phyloP scores from a whole-genome alignment of 108 stramenopile genomes.

The Cyclotella sp. region DNA sequence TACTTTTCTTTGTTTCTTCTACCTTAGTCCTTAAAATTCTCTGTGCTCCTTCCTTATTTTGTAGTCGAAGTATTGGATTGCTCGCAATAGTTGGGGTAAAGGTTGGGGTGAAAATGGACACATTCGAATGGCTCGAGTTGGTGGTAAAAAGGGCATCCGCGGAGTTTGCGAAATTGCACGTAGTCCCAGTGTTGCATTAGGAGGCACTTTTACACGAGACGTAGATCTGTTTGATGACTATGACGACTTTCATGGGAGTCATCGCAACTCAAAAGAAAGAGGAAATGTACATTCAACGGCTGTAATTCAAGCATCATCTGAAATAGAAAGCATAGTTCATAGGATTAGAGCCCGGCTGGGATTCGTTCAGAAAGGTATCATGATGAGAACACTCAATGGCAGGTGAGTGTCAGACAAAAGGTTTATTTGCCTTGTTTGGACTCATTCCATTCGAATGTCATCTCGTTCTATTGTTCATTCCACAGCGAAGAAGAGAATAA shows the following conservation, averaged over 20 bases:
- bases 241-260: neutral
- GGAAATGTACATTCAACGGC: neutral
- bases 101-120: slow-evolving; percentile 84
- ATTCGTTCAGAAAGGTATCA: slow-evolving; percentile 38
- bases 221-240: slow-evolving; percentile 18
- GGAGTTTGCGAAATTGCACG: slow-evolving; percentile 81
- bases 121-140: slow-evolving; percentile 61
- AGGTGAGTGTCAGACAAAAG: neutral
- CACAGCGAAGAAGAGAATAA: neutral
- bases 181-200: slow-evolving; percentile 77
- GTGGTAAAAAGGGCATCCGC: slow-evolving; percentile 53
- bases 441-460: neutral
- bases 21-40: neutral
- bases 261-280: neutral
- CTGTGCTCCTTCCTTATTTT: neutral
- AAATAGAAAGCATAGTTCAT: slow-evolving; percentile 40
- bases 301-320: slow-evolving; percentile 20
- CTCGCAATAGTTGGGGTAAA: slow-evolving; percentile 72
- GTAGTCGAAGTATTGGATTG: slow-evolving; percentile 70
- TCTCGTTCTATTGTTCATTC: neutral
- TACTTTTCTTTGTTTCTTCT: slow-evolving; percentile 50
- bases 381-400: slow-evolving; percentile 37
- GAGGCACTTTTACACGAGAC: slow-evolving; percentile 51
- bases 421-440: neutral
- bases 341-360: slow-evolving; percentile 29